These are phyloP conservation scores for Crassisporium funariophilum DNA, from an alignment of 768 basidiomycete genomes.

Conservation along the genomic window DNA sequence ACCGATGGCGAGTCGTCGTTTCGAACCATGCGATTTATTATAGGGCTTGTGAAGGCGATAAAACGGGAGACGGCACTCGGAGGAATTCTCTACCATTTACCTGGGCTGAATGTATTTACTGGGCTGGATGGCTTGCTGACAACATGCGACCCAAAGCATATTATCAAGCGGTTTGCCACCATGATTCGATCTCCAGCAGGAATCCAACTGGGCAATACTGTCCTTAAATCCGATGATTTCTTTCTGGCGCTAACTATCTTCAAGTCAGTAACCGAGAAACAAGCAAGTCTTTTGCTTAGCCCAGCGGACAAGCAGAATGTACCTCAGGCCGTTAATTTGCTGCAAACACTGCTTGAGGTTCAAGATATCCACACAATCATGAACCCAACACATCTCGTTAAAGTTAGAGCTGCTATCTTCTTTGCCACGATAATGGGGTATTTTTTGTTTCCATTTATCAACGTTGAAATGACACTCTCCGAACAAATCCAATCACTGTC, in stretches of 20 bases:
- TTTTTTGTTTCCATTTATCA: constrained; percentile 21
- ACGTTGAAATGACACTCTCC: constrained; percentile 15
- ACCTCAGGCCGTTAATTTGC: not conserved
- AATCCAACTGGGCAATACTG: not conserved
- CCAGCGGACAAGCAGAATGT: constrained; percentile 1
- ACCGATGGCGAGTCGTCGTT: constrained; percentile 28
- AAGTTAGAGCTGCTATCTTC: constrained; percentile 4
- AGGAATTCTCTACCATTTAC: not conserved
- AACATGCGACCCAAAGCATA: not conserved
- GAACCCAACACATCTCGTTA: not conserved
- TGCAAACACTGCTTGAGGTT: not conserved
- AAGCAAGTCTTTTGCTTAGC: not conserved
- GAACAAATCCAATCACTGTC: constrained; percentile 21
- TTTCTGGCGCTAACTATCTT: not conserved
- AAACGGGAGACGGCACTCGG: constrained; percentile 12
- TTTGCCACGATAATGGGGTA: constrained; percentile 10
- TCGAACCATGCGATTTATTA: constrained; percentile 14
- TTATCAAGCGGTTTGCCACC: not conserved
- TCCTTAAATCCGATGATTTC: not conserved
- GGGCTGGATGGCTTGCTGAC: not conserved
- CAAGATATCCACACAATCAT: not conserved
- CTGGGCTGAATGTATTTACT: not conserved
- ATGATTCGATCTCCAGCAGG: not conserved
- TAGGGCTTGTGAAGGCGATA: constrained; percentile 13
- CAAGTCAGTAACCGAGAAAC: not conserved